Evolutionary conservation across 345 rosid species (phyloP), one percentile per base, ranked within the genome.

Genomic region (Turnera subulata): DNA sequence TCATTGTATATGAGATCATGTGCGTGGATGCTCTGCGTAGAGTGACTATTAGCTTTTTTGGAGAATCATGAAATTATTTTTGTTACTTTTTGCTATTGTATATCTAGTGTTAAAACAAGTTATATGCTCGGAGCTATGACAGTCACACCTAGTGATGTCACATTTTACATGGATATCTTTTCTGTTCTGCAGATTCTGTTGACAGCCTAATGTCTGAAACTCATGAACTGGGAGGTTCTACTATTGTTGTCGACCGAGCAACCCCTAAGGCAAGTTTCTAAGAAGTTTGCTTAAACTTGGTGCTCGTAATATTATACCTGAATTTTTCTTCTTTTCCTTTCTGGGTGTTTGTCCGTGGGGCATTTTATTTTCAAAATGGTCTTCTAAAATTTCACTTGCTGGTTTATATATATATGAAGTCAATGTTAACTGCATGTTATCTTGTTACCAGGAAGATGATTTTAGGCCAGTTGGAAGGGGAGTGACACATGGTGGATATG

Each of bases 191-290:
- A 94, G 97, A 90, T 52, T 82, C 99, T 52, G 99, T 94, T 68
- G 97, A 94, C 55, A 79, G 50, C 67, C 64, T 94, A 76, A 94
- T 94, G 99, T 75, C 66, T 59, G 97, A 90, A 60, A 77, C 83
- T 62, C 99, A 94, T 84, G 96, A 94, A 61, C 56, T 94, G 65
- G 99, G 95, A 61, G 97, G 97, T 66, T 77, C 92, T 23, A 69
- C 84, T 3, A 85, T 94, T 29, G 95, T 90, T 51, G 95, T 90
- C 74, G 99, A 94, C 64, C 85, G 96, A 56, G 99, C 99, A 62
- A 90, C 96, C 29, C 99, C 97, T 2, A 94, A 90, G 88, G 91
- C 53, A 74, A 56, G 78, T 69, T 58, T n/a, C 18, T 38, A n/a
- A 48, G 11, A 32, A 22, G 9, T 16, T 69, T 45, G 2, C 21